phyloP scores from a whole-genome alignment of 208 protist species.

The Acanthamoeba rhysodes region DNA sequence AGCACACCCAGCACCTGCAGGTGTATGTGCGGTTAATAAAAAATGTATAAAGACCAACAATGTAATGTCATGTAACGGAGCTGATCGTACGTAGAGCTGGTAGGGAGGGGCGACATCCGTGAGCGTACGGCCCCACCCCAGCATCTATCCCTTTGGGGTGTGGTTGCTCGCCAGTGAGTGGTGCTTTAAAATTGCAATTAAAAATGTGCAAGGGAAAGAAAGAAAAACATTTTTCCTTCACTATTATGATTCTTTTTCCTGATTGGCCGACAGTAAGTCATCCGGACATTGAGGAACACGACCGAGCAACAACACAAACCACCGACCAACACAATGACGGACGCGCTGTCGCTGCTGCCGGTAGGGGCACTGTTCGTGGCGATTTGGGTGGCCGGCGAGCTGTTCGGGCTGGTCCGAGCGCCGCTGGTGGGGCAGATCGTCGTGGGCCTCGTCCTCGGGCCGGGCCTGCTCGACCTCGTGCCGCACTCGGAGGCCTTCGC shows the following conservation, averaged over 20 bases:
- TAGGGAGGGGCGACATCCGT: background rate
- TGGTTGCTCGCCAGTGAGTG: no score
- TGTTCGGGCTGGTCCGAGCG: background rate
- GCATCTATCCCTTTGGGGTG: no score
- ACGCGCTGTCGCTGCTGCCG: constrained; percentile 11
- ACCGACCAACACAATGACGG: background rate
- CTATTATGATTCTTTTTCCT: no score
- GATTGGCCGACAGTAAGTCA: no score
- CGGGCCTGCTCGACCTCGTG: constrained; percentile 45
- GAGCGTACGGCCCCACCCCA: background rate
- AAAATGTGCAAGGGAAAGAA: no score
- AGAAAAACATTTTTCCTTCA: no score
- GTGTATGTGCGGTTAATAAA: background rate
- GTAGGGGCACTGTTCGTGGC: constrained; percentile 9
- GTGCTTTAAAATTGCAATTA: no score
- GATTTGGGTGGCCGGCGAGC: constrained; percentile 56
- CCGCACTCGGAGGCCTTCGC: background rate
- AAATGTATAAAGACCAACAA: background rate
- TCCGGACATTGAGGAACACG: no score
- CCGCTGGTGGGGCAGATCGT: constrained; percentile 57
- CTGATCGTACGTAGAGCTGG: background rate
- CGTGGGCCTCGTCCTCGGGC: constrained; percentile 51
- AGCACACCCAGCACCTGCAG: background rate
- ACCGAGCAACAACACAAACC: no score
- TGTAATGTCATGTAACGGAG: no score